Evolutionary conservation across 2,329 filamentous ascomycete species (phyloP).

Genomic region (Knoxdaviesia capensis): DNA sequence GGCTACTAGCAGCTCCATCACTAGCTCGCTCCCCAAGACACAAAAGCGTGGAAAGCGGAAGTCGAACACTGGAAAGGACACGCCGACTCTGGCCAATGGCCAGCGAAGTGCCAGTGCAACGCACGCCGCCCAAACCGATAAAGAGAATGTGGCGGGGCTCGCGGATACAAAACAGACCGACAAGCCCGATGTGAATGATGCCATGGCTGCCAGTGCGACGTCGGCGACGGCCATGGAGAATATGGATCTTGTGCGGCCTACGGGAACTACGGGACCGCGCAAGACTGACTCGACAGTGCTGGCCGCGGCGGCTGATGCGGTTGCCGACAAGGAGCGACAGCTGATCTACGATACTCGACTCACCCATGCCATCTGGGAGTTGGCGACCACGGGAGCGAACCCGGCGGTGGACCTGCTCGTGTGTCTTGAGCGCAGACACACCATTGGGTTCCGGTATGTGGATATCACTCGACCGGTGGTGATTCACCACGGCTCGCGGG

Average conservation of each 20-base stretch:
- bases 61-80: slow-evolving; percentile 10
- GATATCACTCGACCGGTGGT: slow-evolving; percentile 83
- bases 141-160: too few species aligned
- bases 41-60: slow-evolving; percentile 41
- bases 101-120: slow-evolving; percentile 3
- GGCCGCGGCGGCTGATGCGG: slow-evolving; percentile 35
- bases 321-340: slow-evolving; percentile 53
- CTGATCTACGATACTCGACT: slow-evolving; percentile 63
- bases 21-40: slow-evolving; percentile 53
- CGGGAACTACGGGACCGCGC: slow-evolving; percentile 6
- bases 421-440: slow-evolving; percentile 74
- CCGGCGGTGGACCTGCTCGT: slow-evolving; percentile 85
- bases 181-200: too few species aligned
- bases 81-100: slow-evolving; percentile 7
- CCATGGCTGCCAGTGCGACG: slow-evolving; percentile 2
- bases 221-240: slow-evolving; percentile 19
- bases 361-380: slow-evolving; percentile 85
- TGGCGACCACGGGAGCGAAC: slow-evolving; percentile 79
- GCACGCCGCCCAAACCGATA: too few species aligned
- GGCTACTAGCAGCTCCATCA: slow-evolving; percentile 71
- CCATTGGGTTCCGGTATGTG: slow-evolving; percentile 90
- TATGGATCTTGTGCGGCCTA: slow-evolving; percentile 24
- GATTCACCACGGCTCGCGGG: slow-evolving; percentile 82
- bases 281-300: slow-evolving; percentile 14
- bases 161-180: too few species aligned